These are phyloP conservation scores for Collybia sordida DNA, from an alignment of 768 basidiomycete species.

Conservation along the genomic window DNA sequence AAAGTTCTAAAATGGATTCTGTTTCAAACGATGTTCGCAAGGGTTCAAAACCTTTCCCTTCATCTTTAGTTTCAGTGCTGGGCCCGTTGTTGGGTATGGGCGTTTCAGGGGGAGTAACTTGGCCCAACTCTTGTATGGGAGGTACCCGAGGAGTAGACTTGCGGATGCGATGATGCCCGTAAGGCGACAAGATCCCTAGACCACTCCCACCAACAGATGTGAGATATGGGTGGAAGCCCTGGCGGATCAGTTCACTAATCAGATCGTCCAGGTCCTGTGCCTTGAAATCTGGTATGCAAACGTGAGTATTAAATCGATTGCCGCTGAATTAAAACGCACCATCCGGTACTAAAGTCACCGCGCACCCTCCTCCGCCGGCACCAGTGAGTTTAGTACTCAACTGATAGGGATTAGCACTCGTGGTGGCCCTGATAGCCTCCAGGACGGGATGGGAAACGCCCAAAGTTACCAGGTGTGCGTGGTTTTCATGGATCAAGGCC, in stretches of 20 bases:
- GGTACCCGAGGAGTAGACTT: constrained; percentile 21
- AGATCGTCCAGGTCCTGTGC: constrained; percentile 58
- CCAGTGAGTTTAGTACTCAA: constrained; percentile 95
- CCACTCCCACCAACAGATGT: constrained; percentile 94
- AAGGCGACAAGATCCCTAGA: constrained; percentile 78
- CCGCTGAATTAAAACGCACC: constrained; percentile 46
- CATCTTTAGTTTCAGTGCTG: constrained; percentile 21
- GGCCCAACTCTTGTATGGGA: constrained; percentile 27
- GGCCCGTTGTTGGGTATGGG: constrained; percentile 31
- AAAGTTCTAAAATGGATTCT: constrained; percentile 38
- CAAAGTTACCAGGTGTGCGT: constrained; percentile 76
- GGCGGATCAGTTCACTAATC: constrained; percentile 54
- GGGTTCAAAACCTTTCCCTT: constrained; percentile 21
- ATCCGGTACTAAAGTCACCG: constrained; percentile 93
- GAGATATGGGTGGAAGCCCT: constrained; percentile 80
- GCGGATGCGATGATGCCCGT: constrained; percentile 40
- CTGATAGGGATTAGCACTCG: constrained; percentile 58
- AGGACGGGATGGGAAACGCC: constrained; percentile 90
- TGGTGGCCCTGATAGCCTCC: constrained; percentile 77
- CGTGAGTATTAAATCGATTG: constrained; percentile 11
- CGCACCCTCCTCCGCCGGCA: constrained; percentile 98
- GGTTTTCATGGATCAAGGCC: constrained; percentile 89
- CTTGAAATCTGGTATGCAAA: constrained; percentile 66
- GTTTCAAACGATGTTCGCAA: constrained; percentile 46
- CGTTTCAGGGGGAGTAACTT: constrained; percentile 52